phyloP scores from a whole-genome alignment of 805 yeast species.

The Cyberlindnera americana region DNA sequence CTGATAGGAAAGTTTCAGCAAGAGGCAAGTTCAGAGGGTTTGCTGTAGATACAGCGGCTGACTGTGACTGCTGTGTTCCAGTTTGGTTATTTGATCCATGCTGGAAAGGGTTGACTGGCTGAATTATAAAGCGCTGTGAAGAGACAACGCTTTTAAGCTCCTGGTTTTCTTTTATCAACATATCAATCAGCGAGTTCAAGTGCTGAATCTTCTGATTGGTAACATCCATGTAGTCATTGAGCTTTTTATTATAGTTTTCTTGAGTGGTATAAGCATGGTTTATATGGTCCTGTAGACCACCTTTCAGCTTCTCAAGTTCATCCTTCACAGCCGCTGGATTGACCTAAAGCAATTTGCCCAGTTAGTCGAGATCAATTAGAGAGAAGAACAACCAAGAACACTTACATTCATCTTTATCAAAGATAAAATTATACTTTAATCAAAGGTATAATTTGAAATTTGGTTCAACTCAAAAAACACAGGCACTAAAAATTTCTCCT shows the following conservation, averaged over 20 bases:
- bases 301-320: slow-evolving; percentile 24
- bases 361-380: neutral
- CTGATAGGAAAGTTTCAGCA: slow-evolving; percentile 12
- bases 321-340: slow-evolving; percentile 21
- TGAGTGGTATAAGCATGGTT: slow-evolving; percentile 18
- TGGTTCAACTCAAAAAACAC: neutral
- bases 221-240: slow-evolving; percentile 24
- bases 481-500: neutral
- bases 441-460: no score
- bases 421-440: no score
- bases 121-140: slow-evolving; percentile 24
- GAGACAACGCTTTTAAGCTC: slow-evolving; percentile 23
- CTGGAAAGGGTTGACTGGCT: slow-evolving; percentile 18
- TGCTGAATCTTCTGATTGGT: slow-evolving; percentile 22
- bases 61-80: slow-evolving; percentile 4
- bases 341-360: slow-evolving; percentile 1
- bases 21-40: slow-evolving; percentile 14
- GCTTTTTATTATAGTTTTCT: slow-evolving; percentile 22
- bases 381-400: neutral
- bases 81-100: slow-evolving; percentile 5
- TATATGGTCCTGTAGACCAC: slow-evolving; percentile 23
- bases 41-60: slow-evolving; percentile 4
- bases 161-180: slow-evolving; percentile 27
- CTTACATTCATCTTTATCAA: slow-evolving; percentile 11
- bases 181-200: slow-evolving; percentile 22